phyloP scores from a whole-genome alignment of 352 stramenopile species.

The Pythium oligandrum region DNA sequence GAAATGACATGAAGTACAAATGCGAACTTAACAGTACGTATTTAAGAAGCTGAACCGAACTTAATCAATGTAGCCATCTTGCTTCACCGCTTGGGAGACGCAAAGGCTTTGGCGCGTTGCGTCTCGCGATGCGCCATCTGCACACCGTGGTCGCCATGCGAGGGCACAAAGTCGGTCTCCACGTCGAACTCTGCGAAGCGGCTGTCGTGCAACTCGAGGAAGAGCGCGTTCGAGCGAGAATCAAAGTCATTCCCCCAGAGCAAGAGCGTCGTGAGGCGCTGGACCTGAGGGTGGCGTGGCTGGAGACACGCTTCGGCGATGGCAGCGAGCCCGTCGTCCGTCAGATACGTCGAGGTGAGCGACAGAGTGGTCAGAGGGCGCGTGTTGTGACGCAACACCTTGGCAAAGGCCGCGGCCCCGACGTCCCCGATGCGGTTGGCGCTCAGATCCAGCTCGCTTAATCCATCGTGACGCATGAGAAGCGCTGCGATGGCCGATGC shows the following conservation, averaged over 20 bases:
- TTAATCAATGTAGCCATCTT: neutral
- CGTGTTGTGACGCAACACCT: conserved; percentile 40
- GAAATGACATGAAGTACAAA: neutral
- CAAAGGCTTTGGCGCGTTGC: conserved; percentile 25
- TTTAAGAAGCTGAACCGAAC: conserved; percentile 1
- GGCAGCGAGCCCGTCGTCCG: conserved; percentile 37
- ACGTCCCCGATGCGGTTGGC: conserved; percentile 62
- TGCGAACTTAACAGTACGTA: conserved; percentile 6
- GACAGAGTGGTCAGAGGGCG: conserved; percentile 34
- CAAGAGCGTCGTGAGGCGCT: conserved; percentile 34
- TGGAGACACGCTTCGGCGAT: conserved; percentile 36
- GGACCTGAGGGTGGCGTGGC: conserved; percentile 21
- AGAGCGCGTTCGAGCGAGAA: conserved; percentile 19
- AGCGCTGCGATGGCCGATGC: conserved; percentile 51
- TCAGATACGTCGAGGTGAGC: conserved; percentile 56
- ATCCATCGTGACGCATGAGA: conserved; percentile 36
- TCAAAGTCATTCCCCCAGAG: conserved; percentile 77
- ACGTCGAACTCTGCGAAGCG: conserved; percentile 34
- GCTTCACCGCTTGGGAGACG: conserved; percentile 40
- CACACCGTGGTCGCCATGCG: conserved; percentile 24
- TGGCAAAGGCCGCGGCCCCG: conserved; percentile 47
- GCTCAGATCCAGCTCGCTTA: conserved; percentile 55
- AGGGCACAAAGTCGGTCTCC: conserved; percentile 55
- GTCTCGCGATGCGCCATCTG: conserved; percentile 53
- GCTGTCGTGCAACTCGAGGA: conserved; percentile 36